phyloP scores from a whole-genome alignment of 108 stramenopile genomes.

The Seminavis robusta region DNA sequence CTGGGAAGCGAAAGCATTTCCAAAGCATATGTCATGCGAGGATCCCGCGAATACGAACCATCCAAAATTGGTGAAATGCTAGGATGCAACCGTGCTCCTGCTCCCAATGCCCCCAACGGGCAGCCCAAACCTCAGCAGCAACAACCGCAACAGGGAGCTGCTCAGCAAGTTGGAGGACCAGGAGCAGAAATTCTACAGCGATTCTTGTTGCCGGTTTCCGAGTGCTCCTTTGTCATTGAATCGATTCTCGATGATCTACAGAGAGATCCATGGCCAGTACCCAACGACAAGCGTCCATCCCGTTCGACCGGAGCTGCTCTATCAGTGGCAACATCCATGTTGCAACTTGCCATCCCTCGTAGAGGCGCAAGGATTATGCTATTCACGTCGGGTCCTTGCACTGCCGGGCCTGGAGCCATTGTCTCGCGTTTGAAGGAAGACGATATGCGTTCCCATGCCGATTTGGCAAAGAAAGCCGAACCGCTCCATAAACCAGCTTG shows the following conservation, averaged over 20 bases:
- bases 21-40: slow-evolving; percentile 92
- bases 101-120: too few species aligned
- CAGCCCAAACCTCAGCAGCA: slow-evolving; percentile 28
- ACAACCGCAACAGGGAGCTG: slow-evolving; percentile 16
- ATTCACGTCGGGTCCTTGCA: slow-evolving; percentile 96
- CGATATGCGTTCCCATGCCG: slow-evolving; percentile 91
- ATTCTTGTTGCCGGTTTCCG: slow-evolving; percentile 92
- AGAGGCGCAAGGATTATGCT: slow-evolving; percentile 94
- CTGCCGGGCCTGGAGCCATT: slow-evolving; percentile 93
- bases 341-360: slow-evolving; percentile 90
- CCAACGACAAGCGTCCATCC: slow-evolving; percentile 85
- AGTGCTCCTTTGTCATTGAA: slow-evolving; percentile 91
- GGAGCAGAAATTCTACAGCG: slow-evolving; percentile 72
- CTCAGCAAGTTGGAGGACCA: slow-evolving; percentile 51
- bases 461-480: slow-evolving; percentile 88
- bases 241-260: slow-evolving; percentile 94
- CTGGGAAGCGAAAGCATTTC: slow-evolving; percentile 90
- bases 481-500: slow-evolving; percentile 88
- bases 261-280: slow-evolving; percentile 96
- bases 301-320: slow-evolving; percentile 94
- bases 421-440: slow-evolving; percentile 86
- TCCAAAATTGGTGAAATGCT: slow-evolving; percentile 85
- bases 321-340: slow-evolving; percentile 81
- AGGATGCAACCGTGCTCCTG: slow-evolving; percentile 38
- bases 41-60: slow-evolving; percentile 86